Percentiles rank a stretch among this genome's conserved stretches.
Conservation (phyloP, 1,284 basidiomycete species). For the Cystobasidium pallidum region DNA sequence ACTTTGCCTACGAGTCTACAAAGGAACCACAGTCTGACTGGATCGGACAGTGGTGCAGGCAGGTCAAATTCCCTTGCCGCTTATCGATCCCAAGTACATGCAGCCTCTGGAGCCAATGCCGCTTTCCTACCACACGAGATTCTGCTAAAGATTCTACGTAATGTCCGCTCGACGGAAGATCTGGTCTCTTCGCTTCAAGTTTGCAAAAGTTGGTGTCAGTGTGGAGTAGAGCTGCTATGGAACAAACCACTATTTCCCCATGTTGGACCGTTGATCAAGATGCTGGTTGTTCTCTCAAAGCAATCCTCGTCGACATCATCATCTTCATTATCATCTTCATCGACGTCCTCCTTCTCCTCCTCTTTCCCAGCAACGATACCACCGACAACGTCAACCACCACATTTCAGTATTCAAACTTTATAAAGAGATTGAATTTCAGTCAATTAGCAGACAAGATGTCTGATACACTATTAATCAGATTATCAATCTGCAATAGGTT, state of each 20-base stretch:
- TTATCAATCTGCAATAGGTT: slow-evolving; percentile 78
- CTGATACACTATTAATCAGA: slow-evolving; percentile 74
- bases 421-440: slow-evolving; percentile 90
- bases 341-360: no score
- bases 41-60: background rate
- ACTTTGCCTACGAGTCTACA: background rate
- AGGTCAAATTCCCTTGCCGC: slow-evolving; percentile 8
- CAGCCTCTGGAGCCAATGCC: slow-evolving; percentile 46
- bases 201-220: slow-evolving; percentile 90
- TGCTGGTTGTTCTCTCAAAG: slow-evolving; percentile 68
- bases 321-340: background rate
- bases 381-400: slow-evolving; percentile 64
- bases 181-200: slow-evolving; percentile 78
- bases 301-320: slow-evolving; percentile 56
- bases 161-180: slow-evolving; percentile 74
- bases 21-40: background rate
- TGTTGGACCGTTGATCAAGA: slow-evolving; percentile 72
- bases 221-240: slow-evolving; percentile 93
- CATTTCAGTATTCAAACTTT: slow-evolving; percentile 85
- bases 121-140: slow-evolving; percentile 78
- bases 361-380: no score
- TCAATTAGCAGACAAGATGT: slow-evolving; percentile 70
- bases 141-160: slow-evolving; percentile 87
- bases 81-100: slow-evolving; percentile 12
- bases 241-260: slow-evolving; percentile 80